Percentiles rank a stretch among this genome's conserved stretches.
phyloP scores from a whole-genome alignment of 805 yeast genomes.

The Ogataea nakhonphanomensis region DNA sequence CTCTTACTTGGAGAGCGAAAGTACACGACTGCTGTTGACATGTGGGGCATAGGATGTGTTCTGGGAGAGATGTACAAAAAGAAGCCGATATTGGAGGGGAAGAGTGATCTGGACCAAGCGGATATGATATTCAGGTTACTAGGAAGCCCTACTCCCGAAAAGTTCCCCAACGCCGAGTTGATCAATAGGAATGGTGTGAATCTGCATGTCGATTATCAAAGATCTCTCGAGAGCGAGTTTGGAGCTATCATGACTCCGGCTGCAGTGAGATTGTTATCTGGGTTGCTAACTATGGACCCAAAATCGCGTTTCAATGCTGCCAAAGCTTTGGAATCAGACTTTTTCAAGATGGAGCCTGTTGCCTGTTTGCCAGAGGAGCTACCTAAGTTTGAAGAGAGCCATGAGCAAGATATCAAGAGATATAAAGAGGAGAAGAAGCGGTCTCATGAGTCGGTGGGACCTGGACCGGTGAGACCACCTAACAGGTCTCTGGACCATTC shows the following conservation, averaged over 20 bases:
- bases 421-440: constrained; percentile 39
- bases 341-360: constrained; percentile 63
- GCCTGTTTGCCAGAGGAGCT: constrained; percentile 55
- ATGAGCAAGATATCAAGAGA: constrained; percentile 75
- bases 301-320: constrained; percentile 69
- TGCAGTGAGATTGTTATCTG: constrained; percentile 56
- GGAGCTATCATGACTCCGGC: constrained; percentile 30
- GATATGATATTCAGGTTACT: constrained; percentile 72
- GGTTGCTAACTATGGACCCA: constrained; percentile 70
- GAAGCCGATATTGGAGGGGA: constrained; percentile 82
- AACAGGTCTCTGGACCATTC: constrained; percentile 20
- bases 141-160: constrained; percentile 68
- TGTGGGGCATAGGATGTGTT: constrained; percentile 98
- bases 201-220: constrained; percentile 26
- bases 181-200: constrained; percentile 54
- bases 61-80: constrained; percentile 84
- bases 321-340: constrained; percentile 69
- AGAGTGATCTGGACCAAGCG: constrained; percentile 84
- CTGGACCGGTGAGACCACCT: constrained; percentile 9
- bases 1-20: constrained; percentile 77
- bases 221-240: constrained; percentile 51
- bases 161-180: constrained; percentile 58
- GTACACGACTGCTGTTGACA: constrained; percentile 92
- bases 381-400: constrained; percentile 78
- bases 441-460: constrained; percentile 1